Conservation (phyloP, 192 early-diverging fungal genomes). For the Lunasporangiospora selenospora region DNA sequence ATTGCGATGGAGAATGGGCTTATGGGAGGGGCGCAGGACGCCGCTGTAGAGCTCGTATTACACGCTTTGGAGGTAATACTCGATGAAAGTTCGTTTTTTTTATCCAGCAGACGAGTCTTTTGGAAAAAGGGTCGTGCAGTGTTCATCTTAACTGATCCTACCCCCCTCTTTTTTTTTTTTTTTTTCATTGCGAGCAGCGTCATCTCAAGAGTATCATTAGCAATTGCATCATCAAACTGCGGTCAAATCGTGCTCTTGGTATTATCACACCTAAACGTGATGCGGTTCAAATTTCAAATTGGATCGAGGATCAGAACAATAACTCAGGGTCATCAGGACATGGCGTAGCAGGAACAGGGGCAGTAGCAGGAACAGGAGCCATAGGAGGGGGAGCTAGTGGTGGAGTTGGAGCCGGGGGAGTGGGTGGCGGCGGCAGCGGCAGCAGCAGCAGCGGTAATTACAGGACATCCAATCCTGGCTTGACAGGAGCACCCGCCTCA, state of each 20-base stretch:
- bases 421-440: neutral
- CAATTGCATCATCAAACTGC: constrained; percentile 69
- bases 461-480: too few relatives aligned
- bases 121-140: neutral
- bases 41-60: constrained; percentile 67
- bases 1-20: constrained; percentile 73
- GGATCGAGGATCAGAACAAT: neutral
- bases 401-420: neutral
- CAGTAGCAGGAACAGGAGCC: too few relatives aligned
- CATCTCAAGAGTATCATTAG: constrained; percentile 74
- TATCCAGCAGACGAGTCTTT: neutral
- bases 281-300: neutral
- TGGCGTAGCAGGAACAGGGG: neutral
- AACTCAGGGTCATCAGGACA: neutral
- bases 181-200: constrained; percentile 26
- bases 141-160: neutral
- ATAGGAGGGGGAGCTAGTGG: neutral
- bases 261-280: constrained; percentile 35
- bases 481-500: constrained; percentile 47
- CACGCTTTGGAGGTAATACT: constrained; percentile 73
- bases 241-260: constrained; percentile 68
- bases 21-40: constrained; percentile 66
- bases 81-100: neutral
- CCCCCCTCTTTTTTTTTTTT: constrained; percentile 1
- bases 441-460: neutral